Evolutionary conservation across 2,329 filamentous ascomycete genomes (phyloP), one percentile per base, ranked within the genome.

Genomic region (Biscogniauxia sp.): DNA sequence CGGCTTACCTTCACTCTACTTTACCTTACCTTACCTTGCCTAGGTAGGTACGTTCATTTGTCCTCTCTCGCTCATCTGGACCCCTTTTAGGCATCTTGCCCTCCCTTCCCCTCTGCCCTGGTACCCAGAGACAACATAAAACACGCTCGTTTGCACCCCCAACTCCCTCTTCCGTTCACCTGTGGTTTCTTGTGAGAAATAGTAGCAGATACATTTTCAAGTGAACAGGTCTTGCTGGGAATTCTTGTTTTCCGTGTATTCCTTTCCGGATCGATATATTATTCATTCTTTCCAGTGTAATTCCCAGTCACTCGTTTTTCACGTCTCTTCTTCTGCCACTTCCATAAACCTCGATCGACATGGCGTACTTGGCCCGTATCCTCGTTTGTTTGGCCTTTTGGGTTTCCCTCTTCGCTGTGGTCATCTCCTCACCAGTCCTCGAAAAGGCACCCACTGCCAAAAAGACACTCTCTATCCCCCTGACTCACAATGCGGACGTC

Each of bases 401-500:
- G 25, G 52, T 68, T 53, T 61, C 61, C 32, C 50, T 72, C 17
- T 57, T 69, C 25, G 53, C 61, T 13, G 50, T 58, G 20, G 59
- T 59, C 55, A 51, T 54, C 15, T 64, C 65, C 37, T 66, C 64
- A 25, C 58, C 66, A 5, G 5, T 59, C 25, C 41, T 41, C 20
- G 26, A 52, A 3, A 57, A 58, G 11, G 20, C 19, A 11, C 60
- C 63, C 17, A 32, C 45, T 51, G 66, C 28, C 28, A 32, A 66
- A 55, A 66, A 68, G 20, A 68, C 61, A 0, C 59, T 71, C 55
- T 72, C 71, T 26, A 57, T 72, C 23, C 65, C 69, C 15, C 58
- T 72, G 1, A 57, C 57, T 55, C 69, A 71, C 54, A 63, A 72
- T 61, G 62, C 61, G 9, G 59, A 68, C 58, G 37, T 54, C 25